Base-by-base conservation (phyloP, 257 asterid genomes). In the Misopates orontium region DNA sequence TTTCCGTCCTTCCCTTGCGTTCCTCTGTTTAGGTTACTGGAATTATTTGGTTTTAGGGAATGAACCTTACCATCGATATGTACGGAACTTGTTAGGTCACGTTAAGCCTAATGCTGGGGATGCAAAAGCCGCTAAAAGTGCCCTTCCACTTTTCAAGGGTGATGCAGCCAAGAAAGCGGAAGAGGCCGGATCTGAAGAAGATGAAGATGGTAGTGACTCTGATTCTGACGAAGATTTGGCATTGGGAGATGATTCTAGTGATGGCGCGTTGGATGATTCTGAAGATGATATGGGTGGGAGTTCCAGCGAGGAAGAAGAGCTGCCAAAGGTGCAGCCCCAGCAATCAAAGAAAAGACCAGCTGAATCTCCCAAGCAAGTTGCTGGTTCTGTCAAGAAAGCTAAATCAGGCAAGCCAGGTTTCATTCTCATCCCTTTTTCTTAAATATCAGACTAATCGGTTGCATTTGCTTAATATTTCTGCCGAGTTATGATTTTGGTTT, bases 281-380 rank as follows among this genome's bases (percentile, higher is more conserved):
- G 80, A 56, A 2, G 77, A 66, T 2, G 73, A 60, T 17, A 56
- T 24, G 8, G 80, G 62, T 3, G 80, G 25, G n/a, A 64, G 58
- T 54, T 75, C 80, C 4, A 75, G 73, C 28, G 89, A 80, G 1
- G 36, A 28, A 28, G 87, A 85, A 56, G 83, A 79, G 52, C 18
- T 53, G 10, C 80, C 80, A 4, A 80, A 75, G 85, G 86, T 74
- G 28, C 19, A 69, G 71, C 22, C 25, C 19, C 63, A 60, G 62
- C 66, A 57, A n/a, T 24, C 73, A 24, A 86, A 80, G 84, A 88
- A 88, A 66, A 80, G 90, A 51, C 73, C 79, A 22, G 75, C 86
- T 60, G 69, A 62, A 61, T 4, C 83, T 66, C 77, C 65, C 1
- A 62, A 67, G 55, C 67, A 42, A 54, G 36, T 75, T 23, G 76